A percentile compares a stretch with the other conserved stretches of the same genome.
These are phyloP conservation scores for Talaromyces sp. DNA, from an alignment of 2,329 filamentous ascomycete genomes.

Conservation along the genomic window DNA sequence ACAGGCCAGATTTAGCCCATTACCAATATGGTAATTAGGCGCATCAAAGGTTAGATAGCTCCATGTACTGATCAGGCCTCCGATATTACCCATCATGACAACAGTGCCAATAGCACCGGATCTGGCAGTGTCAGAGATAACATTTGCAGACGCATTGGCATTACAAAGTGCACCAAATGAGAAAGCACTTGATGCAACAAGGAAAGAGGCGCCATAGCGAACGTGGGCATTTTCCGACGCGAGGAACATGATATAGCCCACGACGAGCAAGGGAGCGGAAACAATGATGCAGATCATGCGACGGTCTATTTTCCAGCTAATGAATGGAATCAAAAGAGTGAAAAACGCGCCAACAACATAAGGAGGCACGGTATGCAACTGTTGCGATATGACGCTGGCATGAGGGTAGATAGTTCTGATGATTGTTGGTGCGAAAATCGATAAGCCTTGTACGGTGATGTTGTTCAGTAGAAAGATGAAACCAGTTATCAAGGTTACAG, in stretches of 20 bases:
- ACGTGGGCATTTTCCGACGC: constrained; percentile 55
- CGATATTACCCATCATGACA: constrained; percentile 70
- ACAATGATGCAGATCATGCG: constrained; percentile 68
- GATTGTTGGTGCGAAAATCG: constrained; percentile 70
- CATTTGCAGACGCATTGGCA: constrained; percentile 64
- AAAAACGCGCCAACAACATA: constrained; percentile 72
- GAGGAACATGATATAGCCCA: constrained; percentile 71
- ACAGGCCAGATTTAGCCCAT: constrained; percentile 64
- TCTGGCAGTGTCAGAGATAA: constrained; percentile 65
- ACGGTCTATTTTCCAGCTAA: constrained; percentile 68
- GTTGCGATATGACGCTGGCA: constrained; percentile 55
- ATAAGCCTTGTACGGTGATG: constrained; percentile 58
- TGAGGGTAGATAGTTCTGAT: constrained; percentile 62
- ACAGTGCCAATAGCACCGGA: constrained; percentile 53
- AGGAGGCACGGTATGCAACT: constrained; percentile 52
- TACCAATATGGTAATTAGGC: constrained; percentile 65
- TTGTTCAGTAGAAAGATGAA: constrained; percentile 62
- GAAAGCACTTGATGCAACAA: constrained; percentile 74
- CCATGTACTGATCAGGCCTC: constrained; percentile 63
- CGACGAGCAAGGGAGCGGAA: constrained; percentile 63
- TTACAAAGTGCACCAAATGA: constrained; percentile 62
- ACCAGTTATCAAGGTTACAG: constrained; percentile 53
- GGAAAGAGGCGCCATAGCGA: constrained; percentile 75
- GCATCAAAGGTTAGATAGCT: constrained; percentile 58
- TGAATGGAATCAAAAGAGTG: constrained; percentile 66